Evolutionary conservation across 2,329 filamentous ascomycete genomes (phyloP).

Genomic region (Fonsecaea nubica): DNA sequence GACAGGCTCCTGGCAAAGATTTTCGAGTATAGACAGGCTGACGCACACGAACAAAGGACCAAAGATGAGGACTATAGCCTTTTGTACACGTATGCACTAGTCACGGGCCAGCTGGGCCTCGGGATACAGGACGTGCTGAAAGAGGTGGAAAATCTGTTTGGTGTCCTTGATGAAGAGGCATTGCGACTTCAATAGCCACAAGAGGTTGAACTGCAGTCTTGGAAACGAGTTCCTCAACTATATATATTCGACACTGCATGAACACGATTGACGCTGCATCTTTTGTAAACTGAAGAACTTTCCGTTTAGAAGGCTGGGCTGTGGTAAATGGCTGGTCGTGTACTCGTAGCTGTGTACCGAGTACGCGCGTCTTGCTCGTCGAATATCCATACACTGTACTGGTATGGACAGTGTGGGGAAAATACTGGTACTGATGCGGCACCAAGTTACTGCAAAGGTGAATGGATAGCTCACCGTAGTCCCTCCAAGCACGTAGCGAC

Average conservation of each 20-base stretch:
- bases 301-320: background rate
- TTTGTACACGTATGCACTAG: constrained; percentile 83
- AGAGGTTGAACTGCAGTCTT: background rate
- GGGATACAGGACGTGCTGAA: constrained; percentile 62
- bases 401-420: too few species aligned
- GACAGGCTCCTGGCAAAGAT: constrained; percentile 86
- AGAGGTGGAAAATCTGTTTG: constrained; percentile 66
- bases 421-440: background rate
- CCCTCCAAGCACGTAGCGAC: background rate
- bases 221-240: background rate
- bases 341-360: background rate
- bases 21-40: constrained; percentile 80
- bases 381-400: background rate
- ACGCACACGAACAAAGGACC: constrained; percentile 55
- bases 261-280: background rate
- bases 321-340: background rate
- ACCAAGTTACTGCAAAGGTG: background rate
- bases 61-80: constrained; percentile 78
- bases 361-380: background rate
- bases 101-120: constrained; percentile 65
- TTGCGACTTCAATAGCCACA: constrained; percentile 59
- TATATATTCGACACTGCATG: background rate
- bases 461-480: background rate
- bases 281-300: background rate
- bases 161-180: constrained; percentile 66